phyloP scores from a whole-genome alignment of 441 rosid genomes.

The Pelargonium cotyledonis region DNA sequence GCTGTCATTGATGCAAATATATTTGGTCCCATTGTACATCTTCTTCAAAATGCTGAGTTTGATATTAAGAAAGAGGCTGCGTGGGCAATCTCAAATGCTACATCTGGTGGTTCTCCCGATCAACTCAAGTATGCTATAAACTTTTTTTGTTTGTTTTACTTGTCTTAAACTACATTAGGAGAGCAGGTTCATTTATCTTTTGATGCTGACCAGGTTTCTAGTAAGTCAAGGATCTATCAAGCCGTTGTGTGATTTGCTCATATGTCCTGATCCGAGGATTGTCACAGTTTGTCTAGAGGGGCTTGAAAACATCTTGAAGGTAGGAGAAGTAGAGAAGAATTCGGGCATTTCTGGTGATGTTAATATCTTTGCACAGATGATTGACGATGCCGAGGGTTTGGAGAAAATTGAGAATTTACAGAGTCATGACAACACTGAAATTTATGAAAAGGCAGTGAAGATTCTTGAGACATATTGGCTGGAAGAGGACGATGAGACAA shows the following conservation, averaged over 20 bases:
- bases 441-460: conserved; percentile 46
- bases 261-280: conserved; percentile 82
- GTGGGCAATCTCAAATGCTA: conserved; percentile 81
- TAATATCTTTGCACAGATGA: conserved; percentile 18
- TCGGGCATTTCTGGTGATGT: conserved; percentile 11
- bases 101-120: conserved; percentile 81
- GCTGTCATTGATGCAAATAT: conserved; percentile 63
- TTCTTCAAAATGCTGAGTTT: conserved; percentile 83
- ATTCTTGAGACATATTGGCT: conserved; percentile 79
- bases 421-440: conserved; percentile 19
- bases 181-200: neutral
- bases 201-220: conserved; percentile 37
- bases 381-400: conserved; percentile 20
- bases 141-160: neutral
- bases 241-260: conserved; percentile 87
- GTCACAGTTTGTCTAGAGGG: conserved; percentile 80
- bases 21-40: conserved; percentile 49
- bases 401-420: conserved; percentile 21
- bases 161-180: neutral
- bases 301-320: conserved; percentile 80
- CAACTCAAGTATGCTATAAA: conserved; percentile 59
- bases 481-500: conserved; percentile 69
- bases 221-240: conserved; percentile 73
- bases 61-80: conserved; percentile 92
- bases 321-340: conserved; percentile 42